These are phyloP conservation scores for Phanerodontia chrysosporium DNA, from an alignment of 768 basidiomycete species.

Conservation along the genomic window DNA sequence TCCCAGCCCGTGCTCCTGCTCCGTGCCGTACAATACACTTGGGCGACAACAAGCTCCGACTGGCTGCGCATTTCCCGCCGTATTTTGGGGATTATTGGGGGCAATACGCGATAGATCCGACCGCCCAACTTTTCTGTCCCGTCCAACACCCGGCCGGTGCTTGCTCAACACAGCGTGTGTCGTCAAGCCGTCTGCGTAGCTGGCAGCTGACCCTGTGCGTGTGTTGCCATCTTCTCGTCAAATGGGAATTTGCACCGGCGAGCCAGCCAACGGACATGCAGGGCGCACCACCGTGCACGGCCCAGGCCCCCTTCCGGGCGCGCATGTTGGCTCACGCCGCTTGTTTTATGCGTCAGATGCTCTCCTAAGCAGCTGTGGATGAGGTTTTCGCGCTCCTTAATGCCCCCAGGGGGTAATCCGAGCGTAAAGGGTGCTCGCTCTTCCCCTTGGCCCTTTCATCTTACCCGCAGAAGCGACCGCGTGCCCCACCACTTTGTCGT, in stretches of 20 bases:
- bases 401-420: not conserved
- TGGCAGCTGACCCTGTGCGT: not conserved
- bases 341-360: not conserved
- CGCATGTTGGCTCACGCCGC: not conserved
- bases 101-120: not conserved
- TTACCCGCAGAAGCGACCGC: not conserved
- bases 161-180: not conserved
- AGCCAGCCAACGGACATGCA: not conserved
- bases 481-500: not conserved
- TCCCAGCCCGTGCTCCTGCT: too few relatives aligned
- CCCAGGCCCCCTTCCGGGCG: not conserved
- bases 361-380: not conserved
- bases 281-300: not conserved
- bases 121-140: not conserved
- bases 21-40: too few relatives aligned
- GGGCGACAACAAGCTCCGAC: not conserved
- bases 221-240: not conserved
- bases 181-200: not conserved
- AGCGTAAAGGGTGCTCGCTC: not conserved
- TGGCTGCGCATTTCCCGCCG: not conserved
- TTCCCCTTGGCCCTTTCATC: not conserved
- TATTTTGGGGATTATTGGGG: not conserved
- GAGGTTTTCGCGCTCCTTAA: not conserved
- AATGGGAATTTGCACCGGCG: not conserved
- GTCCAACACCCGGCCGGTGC: slow-evolving; percentile 1